Evolutionary conservation across 2,329 filamentous ascomycete species (phyloP), one percentile per base, ranked within the genome.

Genomic region (Camillea tinctor): DNA sequence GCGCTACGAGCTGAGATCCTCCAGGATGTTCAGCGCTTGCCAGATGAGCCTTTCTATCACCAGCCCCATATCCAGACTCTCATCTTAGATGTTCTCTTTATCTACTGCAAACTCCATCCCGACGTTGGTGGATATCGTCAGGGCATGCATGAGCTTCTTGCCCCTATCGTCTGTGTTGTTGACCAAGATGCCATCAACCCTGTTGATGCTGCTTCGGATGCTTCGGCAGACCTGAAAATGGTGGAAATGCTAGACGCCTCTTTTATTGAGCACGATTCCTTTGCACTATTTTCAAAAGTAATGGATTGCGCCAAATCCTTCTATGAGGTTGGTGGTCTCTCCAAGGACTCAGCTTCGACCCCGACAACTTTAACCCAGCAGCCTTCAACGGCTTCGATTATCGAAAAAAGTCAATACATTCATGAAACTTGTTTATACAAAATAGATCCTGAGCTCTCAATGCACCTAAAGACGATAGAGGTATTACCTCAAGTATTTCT

Each of bases 401-500:
- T 99, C 13, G 86, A 89, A 66, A 87, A 93, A 71, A 97, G 93
- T 76, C 87, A 89, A 69, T 86, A 89, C 67, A 96, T 99, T 62
- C 94, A 98, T 71, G 88, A 96, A 68, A 84, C 90, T 24, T 88
- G 91, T 55, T 79, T 99, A 51, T 86, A 86, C 60, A 88, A 87
- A 64, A 82, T 92, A 26, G 95, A 98, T 71, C 88, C 91, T n/a
- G 89, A 93, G 70, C 82, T 98, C 24, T 89, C 92, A 15, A 81
- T 82, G 22, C 93, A 98, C 73, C 82, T 99, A 19, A 88, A 88
- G 60, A 84, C 86, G 61, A 88, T 97, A 52, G 94, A 97, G 61
- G 88, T 99, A 62, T 78, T 97, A n/a, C 95, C 95, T 1, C 95
- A 99, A 69, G 94, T 99, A 55, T 99, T 98, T 71, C 79, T 98